A percentile compares a stretch with the other conserved stretches of the same genome.
These are phyloP conservation scores for Phytophthora macrochlamydospora DNA, from an alignment of 352 stramenopile species.

Conservation along the genomic window DNA sequence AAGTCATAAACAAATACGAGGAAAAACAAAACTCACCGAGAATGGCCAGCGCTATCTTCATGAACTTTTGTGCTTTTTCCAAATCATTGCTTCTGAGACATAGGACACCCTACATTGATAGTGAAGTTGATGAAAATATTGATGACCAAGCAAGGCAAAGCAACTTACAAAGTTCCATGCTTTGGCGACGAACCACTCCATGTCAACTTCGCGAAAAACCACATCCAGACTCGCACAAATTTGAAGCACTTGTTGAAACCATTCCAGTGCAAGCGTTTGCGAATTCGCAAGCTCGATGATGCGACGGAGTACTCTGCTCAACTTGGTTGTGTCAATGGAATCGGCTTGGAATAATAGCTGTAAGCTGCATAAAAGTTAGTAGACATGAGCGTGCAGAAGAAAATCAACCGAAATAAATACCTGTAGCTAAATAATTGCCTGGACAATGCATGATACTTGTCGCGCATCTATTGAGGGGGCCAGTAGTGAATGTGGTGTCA, in stretches of 20 bases:
- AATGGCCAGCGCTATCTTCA: constrained; percentile 46
- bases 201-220: constrained; percentile 46
- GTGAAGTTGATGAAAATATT: background rate
- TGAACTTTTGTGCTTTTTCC: constrained; percentile 43
- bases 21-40: constrained; percentile 34
- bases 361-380: constrained; percentile 34
- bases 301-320: constrained; percentile 70
- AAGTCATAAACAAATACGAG: background rate
- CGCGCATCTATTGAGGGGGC: constrained; percentile 41
- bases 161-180: constrained; percentile 75
- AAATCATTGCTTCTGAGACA: constrained; percentile 37
- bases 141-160: background rate
- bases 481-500: constrained; percentile 5
- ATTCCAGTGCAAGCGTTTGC: constrained; percentile 50
- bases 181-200: constrained; percentile 79
- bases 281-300: constrained; percentile 58
- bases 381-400: background rate
- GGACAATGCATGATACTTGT: constrained; percentile 61
- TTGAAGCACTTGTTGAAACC: constrained; percentile 70
- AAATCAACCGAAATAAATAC: constrained; percentile 23
- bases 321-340: constrained; percentile 27
- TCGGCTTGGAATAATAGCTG: constrained; percentile 62
- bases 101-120: constrained; percentile 38
- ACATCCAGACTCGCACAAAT: constrained; percentile 55
- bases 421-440: constrained; percentile 63